Evolutionary conservation across 345 rosid genomes (phyloP).

Genomic region (Trapa bicornis): DNA sequence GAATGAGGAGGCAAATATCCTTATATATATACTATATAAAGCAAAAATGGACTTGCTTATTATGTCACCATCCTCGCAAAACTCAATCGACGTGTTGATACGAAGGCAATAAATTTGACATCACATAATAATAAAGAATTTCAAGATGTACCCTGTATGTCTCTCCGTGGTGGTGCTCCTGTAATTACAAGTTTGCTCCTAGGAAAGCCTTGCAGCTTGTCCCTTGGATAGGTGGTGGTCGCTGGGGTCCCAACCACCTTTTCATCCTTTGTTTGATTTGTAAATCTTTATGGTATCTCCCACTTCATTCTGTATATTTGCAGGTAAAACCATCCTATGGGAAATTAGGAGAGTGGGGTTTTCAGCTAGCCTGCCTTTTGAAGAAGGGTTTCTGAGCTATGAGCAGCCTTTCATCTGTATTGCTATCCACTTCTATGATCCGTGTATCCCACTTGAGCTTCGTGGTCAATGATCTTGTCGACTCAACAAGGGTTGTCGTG

Average conservation of each 20-base stretch:
- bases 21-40: too few species aligned
- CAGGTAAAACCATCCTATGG: background rate
- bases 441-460: slow-evolving; percentile 93
- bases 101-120: background rate
- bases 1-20: too few species aligned
- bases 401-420: slow-evolving; percentile 79
- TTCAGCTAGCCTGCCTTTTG: slow-evolving; percentile 46
- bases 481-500: slow-evolving; percentile 52
- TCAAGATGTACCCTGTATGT: slow-evolving; percentile 10
- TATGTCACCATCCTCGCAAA: slow-evolving; percentile 21
- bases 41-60: slow-evolving; percentile 27
- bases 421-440: slow-evolving; percentile 67
- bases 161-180: slow-evolving; percentile 16
- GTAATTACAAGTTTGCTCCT: slow-evolving; percentile 38
- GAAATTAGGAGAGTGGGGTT: background rate
- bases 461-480: slow-evolving; percentile 53
- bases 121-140: slow-evolving; percentile 13
- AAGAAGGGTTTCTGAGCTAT: slow-evolving; percentile 88
- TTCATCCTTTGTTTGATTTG: background rate
- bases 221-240: slow-evolving; percentile 22
- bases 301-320: background rate
- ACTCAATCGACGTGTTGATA: slow-evolving; percentile 3
- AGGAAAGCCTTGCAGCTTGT: slow-evolving; percentile 42
- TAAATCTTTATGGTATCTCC: background rate
- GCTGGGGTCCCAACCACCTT: slow-evolving; percentile 4